Percentiles rank a stretch among this genome's conserved stretches.
phyloP scores from a whole-genome alignment of 75 land plant genomes.

The Pinus tabuliformis region DNA sequence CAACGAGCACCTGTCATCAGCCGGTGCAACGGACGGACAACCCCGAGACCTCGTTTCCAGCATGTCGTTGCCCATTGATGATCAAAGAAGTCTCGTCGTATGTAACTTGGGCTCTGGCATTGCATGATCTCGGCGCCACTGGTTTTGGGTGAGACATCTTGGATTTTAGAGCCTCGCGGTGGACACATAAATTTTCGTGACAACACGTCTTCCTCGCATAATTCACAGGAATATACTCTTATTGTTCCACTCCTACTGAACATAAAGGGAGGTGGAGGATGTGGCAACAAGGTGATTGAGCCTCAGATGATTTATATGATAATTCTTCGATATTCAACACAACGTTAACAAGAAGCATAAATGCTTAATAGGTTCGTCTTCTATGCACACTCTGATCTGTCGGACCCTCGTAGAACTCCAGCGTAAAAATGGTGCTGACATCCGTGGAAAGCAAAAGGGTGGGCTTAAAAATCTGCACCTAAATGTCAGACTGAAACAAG shows the following conservation, averaged over 20 bases:
- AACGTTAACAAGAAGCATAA: not conserved
- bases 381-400: not conserved
- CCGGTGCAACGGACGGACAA: too few relatives aligned
- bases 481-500: too few relatives aligned
- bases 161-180: not conserved
- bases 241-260: not conserved
- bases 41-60: too few relatives aligned
- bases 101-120: not conserved
- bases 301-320: too few relatives aligned
- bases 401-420: too few relatives aligned
- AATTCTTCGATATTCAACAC: not conserved
- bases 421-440: too few relatives aligned
- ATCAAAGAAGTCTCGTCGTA: conserved; percentile 22
- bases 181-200: not conserved
- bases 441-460: too few relatives aligned
- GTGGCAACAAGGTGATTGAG: not conserved
- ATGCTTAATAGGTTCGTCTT: not conserved
- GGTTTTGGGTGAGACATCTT: not conserved
- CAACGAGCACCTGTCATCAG: too few relatives aligned
- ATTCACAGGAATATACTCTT: too few relatives aligned
- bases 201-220: not conserved
- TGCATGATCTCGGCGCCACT: not conserved
- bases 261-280: not conserved
- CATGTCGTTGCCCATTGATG: conserved; percentile 17
- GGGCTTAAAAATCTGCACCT: too few relatives aligned